phyloP scores from a whole-genome alignment of 2,329 filamentous ascomycete species.

The Colletotrichum zoysiae region DNA sequence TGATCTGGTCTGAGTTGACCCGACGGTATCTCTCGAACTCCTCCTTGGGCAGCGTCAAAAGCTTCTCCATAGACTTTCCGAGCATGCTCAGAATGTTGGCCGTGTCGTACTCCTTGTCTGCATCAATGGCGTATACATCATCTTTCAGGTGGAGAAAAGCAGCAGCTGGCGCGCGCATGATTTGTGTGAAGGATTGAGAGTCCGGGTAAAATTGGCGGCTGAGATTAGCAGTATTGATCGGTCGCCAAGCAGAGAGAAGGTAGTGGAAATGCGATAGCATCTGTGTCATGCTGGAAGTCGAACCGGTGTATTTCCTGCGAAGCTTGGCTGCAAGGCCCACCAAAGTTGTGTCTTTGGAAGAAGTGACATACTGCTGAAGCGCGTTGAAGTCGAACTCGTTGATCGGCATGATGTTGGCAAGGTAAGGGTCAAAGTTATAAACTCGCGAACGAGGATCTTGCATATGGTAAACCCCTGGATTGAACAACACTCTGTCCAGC shows the following conservation, averaged over 20 bases:
- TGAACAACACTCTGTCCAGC: conserved; percentile 93
- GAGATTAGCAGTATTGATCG: conserved; percentile 74
- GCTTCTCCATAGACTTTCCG: conserved; percentile 96
- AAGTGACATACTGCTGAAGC: conserved; percentile 89
- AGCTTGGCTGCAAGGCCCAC: conserved; percentile 75
- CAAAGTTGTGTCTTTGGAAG: conserved; percentile 83
- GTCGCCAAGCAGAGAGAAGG: conserved; percentile 86
- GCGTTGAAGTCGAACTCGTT: conserved; percentile 92
- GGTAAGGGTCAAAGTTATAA: conserved; percentile 97
- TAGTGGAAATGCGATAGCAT: conserved; percentile 93
- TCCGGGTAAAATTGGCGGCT: conserved; percentile 76
- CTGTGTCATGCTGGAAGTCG: conserved; percentile 95
- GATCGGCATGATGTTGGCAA: conserved; percentile 93
- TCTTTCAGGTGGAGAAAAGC: conserved; percentile 87
- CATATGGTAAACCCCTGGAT: conserved; percentile 90
- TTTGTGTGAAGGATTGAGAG: conserved; percentile 75
- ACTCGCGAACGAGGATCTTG: conserved; percentile 90
- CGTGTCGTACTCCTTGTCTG: conserved; percentile 90
- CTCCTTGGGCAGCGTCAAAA: conserved; percentile 84
- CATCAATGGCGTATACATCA: conserved; percentile 93
- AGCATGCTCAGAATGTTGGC: conserved; percentile 91
- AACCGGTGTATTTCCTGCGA: conserved; percentile 87
- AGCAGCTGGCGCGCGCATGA: conserved; percentile 80
- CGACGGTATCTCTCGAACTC: conserved; percentile 89
- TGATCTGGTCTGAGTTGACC: conserved; percentile 74